phyloP scores from a whole-genome alignment of 2,329 filamentous ascomycete species.

The Penicillium sp. region DNA sequence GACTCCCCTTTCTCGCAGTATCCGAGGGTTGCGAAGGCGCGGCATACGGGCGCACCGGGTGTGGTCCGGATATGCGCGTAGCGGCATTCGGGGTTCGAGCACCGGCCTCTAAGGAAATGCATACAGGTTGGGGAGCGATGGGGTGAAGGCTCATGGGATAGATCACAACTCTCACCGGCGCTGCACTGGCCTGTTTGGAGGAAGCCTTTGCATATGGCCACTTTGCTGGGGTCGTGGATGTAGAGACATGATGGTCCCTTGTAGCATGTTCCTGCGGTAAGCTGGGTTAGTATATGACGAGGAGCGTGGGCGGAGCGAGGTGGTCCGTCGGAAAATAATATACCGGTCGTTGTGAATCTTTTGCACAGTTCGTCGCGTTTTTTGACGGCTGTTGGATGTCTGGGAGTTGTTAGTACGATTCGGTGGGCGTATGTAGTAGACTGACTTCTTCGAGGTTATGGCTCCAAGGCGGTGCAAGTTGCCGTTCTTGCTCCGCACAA shows the following conservation, averaged over 20 bases:
- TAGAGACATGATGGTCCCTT: slow-evolving; percentile 77
- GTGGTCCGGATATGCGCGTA: slow-evolving; percentile 81
- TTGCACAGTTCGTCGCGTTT: slow-evolving; percentile 72
- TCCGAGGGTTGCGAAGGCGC: slow-evolving; percentile 75
- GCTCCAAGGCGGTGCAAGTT: slow-evolving; percentile 76
- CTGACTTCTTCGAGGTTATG: slow-evolving; percentile 67
- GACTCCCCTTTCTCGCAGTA: slow-evolving; percentile 78
- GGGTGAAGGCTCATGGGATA: slow-evolving; percentile 79
- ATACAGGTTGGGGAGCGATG: slow-evolving; percentile 83
- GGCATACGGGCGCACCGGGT: slow-evolving; percentile 73
- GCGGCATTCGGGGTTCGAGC: slow-evolving; percentile 76
- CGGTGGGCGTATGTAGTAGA: slow-evolving; percentile 38
- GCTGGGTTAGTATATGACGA: slow-evolving; percentile 44
- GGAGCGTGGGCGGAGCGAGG: slow-evolving; percentile 7
- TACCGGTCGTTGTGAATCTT: slow-evolving; percentile 55
- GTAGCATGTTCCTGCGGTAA: slow-evolving; percentile 68
- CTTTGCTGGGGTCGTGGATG: slow-evolving; percentile 76
- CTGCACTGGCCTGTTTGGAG: slow-evolving; percentile 73
- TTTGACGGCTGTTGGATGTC: slow-evolving; percentile 49
- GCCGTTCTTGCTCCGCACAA: slow-evolving; percentile 79
- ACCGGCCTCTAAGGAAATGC: slow-evolving; percentile 85
- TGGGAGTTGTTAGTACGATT: slow-evolving; percentile 18
- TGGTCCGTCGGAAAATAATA: slow-evolving; percentile 21
- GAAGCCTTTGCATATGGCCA: slow-evolving; percentile 85
- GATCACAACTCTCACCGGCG: slow-evolving; percentile 73